Conservation (phyloP, 1,139 yeast species). For the Wickerhamomyces sp. region DNA sequence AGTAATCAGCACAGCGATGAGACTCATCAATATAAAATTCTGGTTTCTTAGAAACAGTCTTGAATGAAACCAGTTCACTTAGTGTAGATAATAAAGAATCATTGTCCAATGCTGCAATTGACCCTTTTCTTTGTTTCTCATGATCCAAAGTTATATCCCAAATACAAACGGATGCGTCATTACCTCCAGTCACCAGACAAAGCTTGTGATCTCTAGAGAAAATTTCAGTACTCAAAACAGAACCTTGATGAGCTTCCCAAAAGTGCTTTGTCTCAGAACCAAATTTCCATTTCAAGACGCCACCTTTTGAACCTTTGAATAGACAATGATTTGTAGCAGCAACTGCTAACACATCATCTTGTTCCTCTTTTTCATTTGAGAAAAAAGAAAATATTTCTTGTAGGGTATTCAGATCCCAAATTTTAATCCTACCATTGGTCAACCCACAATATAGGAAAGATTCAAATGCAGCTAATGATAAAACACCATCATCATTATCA, state of each 20-base stretch:
- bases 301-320: conserved; percentile 33
- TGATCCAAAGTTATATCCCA: conserved; percentile 46
- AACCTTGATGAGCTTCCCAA: conserved; percentile 39
- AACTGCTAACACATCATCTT: conserved; percentile 41
- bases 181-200: conserved; percentile 52
- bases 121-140: conserved; percentile 11
- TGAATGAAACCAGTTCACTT: conserved; percentile 57
- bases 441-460: conserved; percentile 78
- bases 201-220: conserved; percentile 24
- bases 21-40: conserved; percentile 69
- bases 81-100: conserved; percentile 64
- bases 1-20: conserved; percentile 78
- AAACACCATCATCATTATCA: conserved; percentile 64
- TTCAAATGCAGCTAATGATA: conserved; percentile 60
- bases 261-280: conserved; percentile 33
- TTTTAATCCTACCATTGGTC: conserved; percentile 63
- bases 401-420: conserved; percentile 80
- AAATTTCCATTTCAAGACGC: conserved; percentile 51
- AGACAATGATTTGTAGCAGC: conserved; percentile 40
- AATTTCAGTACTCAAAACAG: conserved; percentile 31
- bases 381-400: conserved; percentile 63
- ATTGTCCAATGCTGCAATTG: conserved; percentile 33
- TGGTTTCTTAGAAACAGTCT: conserved; percentile 74
- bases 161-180: conserved; percentile 52
- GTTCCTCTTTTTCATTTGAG: conserved; percentile 35